phyloP scores from a whole-genome alignment of 371 early-diverging fungal species.

The Amoeboaphelidium protococcarum region DNA sequence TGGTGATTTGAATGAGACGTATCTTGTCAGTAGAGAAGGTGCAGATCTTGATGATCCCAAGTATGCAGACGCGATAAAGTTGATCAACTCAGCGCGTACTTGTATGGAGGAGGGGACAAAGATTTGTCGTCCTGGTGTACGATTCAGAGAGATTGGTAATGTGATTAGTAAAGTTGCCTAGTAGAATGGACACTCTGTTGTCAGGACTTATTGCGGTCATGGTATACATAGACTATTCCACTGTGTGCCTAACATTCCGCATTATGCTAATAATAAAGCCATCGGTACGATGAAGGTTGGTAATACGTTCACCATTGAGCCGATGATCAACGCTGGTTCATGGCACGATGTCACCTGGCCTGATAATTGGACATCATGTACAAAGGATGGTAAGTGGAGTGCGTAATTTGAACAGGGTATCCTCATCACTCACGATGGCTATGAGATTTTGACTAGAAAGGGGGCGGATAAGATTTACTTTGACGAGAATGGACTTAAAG shows the following conservation, averaged over 20 bases:
- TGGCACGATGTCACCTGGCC: conserved; percentile 51
- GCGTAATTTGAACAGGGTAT: conserved; percentile 98
- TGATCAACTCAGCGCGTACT: conserved; percentile 44
- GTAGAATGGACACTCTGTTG: conserved; percentile 57
- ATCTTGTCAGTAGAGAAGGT: no score
- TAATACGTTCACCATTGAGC: conserved; percentile 68
- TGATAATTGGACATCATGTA: conserved; percentile 73
- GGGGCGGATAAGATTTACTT: no score
- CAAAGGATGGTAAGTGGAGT: conserved; percentile 72
- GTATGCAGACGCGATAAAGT: no score
- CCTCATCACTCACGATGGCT: conserved; percentile 70
- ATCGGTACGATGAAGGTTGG: conserved; percentile 76
- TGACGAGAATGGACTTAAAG: no score
- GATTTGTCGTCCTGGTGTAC: conserved; percentile 59
- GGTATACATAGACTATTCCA: conserved; percentile 55
- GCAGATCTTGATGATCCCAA: conserved; percentile 57
- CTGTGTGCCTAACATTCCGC: conserved; percentile 36
- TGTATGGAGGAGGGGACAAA: conserved; percentile 70
- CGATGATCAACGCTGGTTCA: conserved; percentile 73
- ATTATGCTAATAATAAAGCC: conserved; percentile 80
- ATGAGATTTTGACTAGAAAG: conserved; percentile 49
- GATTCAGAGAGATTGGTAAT: conserved; percentile 72
- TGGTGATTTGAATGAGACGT: conserved; percentile 67
- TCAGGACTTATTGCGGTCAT: conserved; percentile 76
- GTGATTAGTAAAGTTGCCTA: conserved; percentile 61